These are phyloP conservation scores for Scedosporium minutisporum DNA, from an alignment of 2,329 filamentous ascomycete species.

Conservation along the genomic window DNA sequence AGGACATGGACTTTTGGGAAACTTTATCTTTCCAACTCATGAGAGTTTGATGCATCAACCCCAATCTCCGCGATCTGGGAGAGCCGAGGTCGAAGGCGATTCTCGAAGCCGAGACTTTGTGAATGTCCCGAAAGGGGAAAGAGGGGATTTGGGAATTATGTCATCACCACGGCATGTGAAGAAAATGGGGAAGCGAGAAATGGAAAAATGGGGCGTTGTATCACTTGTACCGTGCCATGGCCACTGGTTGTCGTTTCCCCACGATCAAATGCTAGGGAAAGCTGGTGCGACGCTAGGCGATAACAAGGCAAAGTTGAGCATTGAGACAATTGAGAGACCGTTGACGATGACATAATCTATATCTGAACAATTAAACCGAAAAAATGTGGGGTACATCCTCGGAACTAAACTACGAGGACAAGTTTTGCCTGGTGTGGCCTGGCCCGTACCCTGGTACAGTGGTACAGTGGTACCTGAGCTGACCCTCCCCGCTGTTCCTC, in stretches of 20 bases:
- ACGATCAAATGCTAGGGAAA: not conserved
- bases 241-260: not conserved
- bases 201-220: not conserved
- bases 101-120: slow-evolving; percentile 3
- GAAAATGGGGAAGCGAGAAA: not conserved
- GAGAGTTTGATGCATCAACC: not conserved
- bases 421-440: not conserved
- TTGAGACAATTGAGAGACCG: too few species aligned
- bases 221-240: too few species aligned
- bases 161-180: slow-evolving; percentile 7
- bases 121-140: not conserved
- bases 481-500: not conserved
- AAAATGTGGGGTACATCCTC: not conserved
- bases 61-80: not conserved
- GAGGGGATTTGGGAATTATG: slow-evolving; percentile 5
- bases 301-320: too few species aligned
- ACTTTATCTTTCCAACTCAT: slow-evolving; percentile 2
- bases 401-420: not conserved
- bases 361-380: too few species aligned
- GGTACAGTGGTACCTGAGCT: not conserved
- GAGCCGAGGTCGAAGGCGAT: slow-evolving; percentile 7
- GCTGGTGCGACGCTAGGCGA: too few species aligned
- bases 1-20: slow-evolving; percentile 1
- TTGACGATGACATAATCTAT: too few species aligned
- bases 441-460: too few species aligned